phyloP scores from a whole-genome alignment of 1,139 yeast species.

The Blastobotrys buckinghamii region DNA sequence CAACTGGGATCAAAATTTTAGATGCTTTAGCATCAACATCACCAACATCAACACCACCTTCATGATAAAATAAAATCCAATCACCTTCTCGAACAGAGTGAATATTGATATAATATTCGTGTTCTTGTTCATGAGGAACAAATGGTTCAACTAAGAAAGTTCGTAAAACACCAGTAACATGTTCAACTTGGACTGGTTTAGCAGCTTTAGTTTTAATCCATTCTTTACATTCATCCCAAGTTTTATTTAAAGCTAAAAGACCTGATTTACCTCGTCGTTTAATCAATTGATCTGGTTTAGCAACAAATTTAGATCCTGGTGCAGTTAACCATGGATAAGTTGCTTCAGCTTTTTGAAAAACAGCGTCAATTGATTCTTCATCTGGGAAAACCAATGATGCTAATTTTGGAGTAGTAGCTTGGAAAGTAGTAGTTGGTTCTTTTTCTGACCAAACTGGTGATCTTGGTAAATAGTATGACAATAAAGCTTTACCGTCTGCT shows the following conservation, averaged over 20 bases:
- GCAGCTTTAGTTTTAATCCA: slow-evolving; percentile 42
- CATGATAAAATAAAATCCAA: slow-evolving; percentile 44
- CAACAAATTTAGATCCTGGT: slow-evolving; percentile 38
- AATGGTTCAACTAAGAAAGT: slow-evolving; percentile 44
- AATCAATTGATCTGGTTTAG: slow-evolving; percentile 44
- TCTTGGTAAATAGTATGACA: slow-evolving; percentile 39
- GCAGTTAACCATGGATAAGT: slow-evolving; percentile 39
- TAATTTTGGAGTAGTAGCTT: slow-evolving; percentile 36
- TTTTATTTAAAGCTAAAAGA: slow-evolving; percentile 40
- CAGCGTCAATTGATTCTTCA: slow-evolving; percentile 30
- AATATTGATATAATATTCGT: slow-evolving; percentile 44
- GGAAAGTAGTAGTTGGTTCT: slow-evolving; percentile 35
- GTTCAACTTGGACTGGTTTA: slow-evolving; percentile 37
- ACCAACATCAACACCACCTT: slow-evolving; percentile 46
- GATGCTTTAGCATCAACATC: slow-evolving; percentile 44
- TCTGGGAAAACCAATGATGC: slow-evolving; percentile 35
- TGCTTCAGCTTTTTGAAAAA: slow-evolving; percentile 35
- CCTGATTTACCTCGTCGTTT: slow-evolving; percentile 45
- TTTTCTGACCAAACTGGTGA: slow-evolving; percentile 34
- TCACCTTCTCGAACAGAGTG: slow-evolving; percentile 45
- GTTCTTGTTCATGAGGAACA: slow-evolving; percentile 42
- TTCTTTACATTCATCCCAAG: slow-evolving; percentile 40
- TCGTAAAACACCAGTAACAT: slow-evolving; percentile 36
- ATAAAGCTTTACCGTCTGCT: slow-evolving; percentile 43
- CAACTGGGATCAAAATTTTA: slow-evolving; percentile 40